Conservation (phyloP, 2,329 filamentous ascomycete genomes). For the Metarhizium robertsii region DNA sequence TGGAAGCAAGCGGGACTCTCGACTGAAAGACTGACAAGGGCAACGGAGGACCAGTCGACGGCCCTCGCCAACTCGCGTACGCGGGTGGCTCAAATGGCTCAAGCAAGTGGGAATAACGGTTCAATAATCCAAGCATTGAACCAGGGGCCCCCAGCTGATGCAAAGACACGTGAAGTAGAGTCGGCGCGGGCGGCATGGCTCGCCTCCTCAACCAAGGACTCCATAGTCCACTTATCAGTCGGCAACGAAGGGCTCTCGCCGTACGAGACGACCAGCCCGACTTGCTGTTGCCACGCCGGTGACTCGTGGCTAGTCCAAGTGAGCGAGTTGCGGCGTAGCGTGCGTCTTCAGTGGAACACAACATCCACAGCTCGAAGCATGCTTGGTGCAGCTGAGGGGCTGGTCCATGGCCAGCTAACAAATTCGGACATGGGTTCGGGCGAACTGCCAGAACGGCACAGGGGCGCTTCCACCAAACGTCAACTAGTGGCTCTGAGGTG, state of each 20-base stretch:
- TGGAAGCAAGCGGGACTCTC: no score
- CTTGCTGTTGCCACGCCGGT: no score
- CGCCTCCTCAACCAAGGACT: no score
- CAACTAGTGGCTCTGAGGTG: not conserved
- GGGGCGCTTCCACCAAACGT: not conserved
- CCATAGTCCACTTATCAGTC: no score
- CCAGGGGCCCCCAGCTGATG: not conserved
- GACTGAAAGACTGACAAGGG: no score
- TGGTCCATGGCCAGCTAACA: not conserved
- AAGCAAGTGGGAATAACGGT: not conserved
- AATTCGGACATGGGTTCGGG: slow-evolving; percentile 7
- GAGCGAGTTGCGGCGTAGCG: not conserved
- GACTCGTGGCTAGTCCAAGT: not conserved
- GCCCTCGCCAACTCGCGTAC: no score
- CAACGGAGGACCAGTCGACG: no score
- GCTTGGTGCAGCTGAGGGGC: not conserved
- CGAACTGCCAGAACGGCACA: slow-evolving; percentile 6
- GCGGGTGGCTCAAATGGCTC: no score
- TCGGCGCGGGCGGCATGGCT: no score
- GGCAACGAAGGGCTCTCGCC: no score
- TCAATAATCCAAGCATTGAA: not conserved
- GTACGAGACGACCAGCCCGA: no score
- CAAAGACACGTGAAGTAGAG: no score
- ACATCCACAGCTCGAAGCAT: not conserved
- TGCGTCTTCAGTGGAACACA: not conserved